These are phyloP conservation scores for Grosmannia huntii DNA, from an alignment of 2,329 filamentous ascomycete species.

Conservation along the genomic window DNA sequence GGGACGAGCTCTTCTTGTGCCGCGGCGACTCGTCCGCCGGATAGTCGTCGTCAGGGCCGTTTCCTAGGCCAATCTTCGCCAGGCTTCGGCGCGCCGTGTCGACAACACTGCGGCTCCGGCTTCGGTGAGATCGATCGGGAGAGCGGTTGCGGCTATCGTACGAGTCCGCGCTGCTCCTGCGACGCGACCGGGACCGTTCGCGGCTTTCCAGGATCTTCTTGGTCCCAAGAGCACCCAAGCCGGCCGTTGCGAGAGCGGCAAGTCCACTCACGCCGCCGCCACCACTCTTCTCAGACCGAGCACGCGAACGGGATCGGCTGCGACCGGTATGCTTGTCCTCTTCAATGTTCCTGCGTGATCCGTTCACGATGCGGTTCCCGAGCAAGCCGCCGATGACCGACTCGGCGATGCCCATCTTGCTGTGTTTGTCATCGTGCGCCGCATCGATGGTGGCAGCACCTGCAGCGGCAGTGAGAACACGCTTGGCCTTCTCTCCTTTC, in stretches of 20 bases:
- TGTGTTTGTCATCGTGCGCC: slow-evolving; percentile 58
- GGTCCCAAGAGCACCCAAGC: slow-evolving; percentile 45
- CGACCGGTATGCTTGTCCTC: slow-evolving; percentile 46
- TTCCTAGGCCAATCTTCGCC: slow-evolving; percentile 48
- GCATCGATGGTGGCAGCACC: slow-evolving; percentile 80
- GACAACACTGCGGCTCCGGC: slow-evolving; percentile 54
- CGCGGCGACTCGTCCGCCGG: slow-evolving; percentile 21
- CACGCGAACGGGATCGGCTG: slow-evolving; percentile 55
- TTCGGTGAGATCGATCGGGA: slow-evolving; percentile 28
- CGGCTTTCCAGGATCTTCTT: slow-evolving; percentile 45
- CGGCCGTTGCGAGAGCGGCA: slow-evolving; percentile 51
- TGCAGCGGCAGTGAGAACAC: slow-evolving; percentile 74
- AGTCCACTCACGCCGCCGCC: slow-evolving; percentile 33
- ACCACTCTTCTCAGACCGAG: slow-evolving; percentile 38
- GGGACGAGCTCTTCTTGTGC: slow-evolving; percentile 12
- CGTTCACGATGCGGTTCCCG: slow-evolving; percentile 75
- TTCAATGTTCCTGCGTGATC: slow-evolving; percentile 54
- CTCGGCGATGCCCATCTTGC: slow-evolving; percentile 73
- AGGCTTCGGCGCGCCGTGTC: slow-evolving; percentile 48
- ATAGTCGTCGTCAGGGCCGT: slow-evolving; percentile 26
- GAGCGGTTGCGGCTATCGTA: slow-evolving; percentile 29
- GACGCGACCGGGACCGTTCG: slow-evolving; percentile 39
- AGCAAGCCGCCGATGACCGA: slow-evolving; percentile 81
- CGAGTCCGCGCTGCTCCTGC: slow-evolving; percentile 36
- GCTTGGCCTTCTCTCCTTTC: slow-evolving; percentile 85